Evolutionary conservation across 176 grass and related monocot species (phyloP).

Genomic region (Eragrostis nindensis): DNA sequence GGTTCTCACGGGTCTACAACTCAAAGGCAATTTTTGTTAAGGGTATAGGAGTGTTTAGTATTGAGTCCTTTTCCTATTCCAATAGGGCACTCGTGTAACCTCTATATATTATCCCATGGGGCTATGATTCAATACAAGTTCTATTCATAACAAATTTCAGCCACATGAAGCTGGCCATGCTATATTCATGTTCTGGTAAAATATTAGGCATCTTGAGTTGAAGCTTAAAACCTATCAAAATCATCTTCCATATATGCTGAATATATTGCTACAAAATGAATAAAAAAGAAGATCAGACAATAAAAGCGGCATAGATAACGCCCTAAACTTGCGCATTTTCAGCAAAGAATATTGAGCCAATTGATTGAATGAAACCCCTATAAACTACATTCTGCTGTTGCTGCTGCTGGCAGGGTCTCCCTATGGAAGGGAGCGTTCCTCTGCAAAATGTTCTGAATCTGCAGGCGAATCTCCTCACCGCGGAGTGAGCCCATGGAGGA

Average conservation of each 20-base stretch:
- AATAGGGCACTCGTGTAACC: too few relatives aligned
- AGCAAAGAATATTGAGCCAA: not conserved
- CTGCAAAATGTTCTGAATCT: conserved; percentile 53
- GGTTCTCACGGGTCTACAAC: not conserved
- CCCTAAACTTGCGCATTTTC: not conserved
- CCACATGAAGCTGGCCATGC: not conserved
- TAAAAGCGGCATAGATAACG: not conserved
- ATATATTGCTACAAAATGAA: not conserved
- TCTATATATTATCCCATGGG: too few relatives aligned
- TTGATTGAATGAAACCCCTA: conserved; percentile 12
- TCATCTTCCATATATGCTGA: not conserved
- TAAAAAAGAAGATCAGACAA: not conserved
- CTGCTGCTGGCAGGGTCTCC: conserved; percentile 25
- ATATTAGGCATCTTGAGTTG: not conserved
- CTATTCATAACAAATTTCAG: not conserved
- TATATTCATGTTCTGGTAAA: not conserved
- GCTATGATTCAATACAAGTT: too few relatives aligned
- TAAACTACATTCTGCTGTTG: conserved; percentile 3
- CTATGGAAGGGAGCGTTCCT: conserved; percentile 46
- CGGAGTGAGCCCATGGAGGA: conserved; percentile 53
- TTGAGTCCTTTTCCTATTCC: too few relatives aligned
- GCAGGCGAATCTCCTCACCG: conserved; percentile 49
- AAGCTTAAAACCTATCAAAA: not conserved
- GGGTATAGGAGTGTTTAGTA: too few relatives aligned
- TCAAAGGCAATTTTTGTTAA: not conserved